Evolutionary conservation across 2,329 filamentous ascomycete species (phyloP).

Genomic region (Stemphylium vesicarium): DNA sequence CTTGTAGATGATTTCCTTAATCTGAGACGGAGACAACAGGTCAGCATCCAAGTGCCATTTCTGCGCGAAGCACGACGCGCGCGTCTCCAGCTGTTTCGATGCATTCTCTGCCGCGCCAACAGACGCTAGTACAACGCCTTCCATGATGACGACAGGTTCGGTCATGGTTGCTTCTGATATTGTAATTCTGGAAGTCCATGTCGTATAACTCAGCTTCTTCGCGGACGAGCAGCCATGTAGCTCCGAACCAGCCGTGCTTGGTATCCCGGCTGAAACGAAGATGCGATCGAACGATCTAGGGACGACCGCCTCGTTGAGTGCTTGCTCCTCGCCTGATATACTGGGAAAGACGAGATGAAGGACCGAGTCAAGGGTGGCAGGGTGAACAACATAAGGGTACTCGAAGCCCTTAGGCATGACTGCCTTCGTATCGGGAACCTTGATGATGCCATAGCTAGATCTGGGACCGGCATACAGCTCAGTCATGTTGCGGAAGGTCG

Average conservation of each 20-base stretch:
- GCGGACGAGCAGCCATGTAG: slow-evolving; percentile 7
- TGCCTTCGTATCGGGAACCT: slow-evolving; percentile 4
- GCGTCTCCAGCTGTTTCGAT: slow-evolving; percentile 5
- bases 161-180: slow-evolving; percentile 7
- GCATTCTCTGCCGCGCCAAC: slow-evolving; percentile 1
- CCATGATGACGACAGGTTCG: slow-evolving; percentile 7
- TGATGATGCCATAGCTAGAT: slow-evolving; percentile 7
- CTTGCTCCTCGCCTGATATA: slow-evolving; percentile 14
- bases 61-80: slow-evolving; percentile 10
- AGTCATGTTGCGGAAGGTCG: slow-evolving; percentile 14
- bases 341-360: slow-evolving; percentile 13
- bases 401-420: slow-evolving; percentile 9
- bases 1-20: slow-evolving; percentile 8
- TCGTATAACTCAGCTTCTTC: slow-evolving; percentile 14
- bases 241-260: slow-evolving; percentile 2
- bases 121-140: slow-evolving; percentile 6
- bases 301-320: slow-evolving; percentile 10
- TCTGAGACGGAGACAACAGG: slow-evolving; percentile 2
- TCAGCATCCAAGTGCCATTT: slow-evolving; percentile 13
- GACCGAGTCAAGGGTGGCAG: slow-evolving; percentile 11
- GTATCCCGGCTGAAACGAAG: slow-evolving; percentile 1
- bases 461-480: slow-evolving; percentile 17
- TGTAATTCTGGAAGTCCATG: slow-evolving; percentile 7
- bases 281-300: slow-evolving; percentile 9
- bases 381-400: slow-evolving; percentile 6